Base-by-base conservation (phyloP, 23 red algal species). In the Agarophyton chilense region DNA sequence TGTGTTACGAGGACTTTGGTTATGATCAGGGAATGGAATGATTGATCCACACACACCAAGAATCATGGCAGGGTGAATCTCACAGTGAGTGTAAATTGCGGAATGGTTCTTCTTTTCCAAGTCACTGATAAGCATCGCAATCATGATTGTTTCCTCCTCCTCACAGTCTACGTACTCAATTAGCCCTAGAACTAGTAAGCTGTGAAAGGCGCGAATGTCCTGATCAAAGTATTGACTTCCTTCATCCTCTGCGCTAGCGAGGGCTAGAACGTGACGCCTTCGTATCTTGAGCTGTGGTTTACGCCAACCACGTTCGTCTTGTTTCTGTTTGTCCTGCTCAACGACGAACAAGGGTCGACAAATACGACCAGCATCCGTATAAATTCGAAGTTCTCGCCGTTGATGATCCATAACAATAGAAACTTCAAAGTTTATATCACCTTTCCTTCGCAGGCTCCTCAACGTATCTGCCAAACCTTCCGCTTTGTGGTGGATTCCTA, bases 11-110 rank as follows among this genome's bases (percentile, higher is more conserved):
- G 97, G 97, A 39, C 90, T 94, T 85, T 99, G 97, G 66, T 99
- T 99, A 76, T 99, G 97, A 72, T 99, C 97, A 4, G 97, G 97
- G 61, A 99, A 99, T 2, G 97, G 97, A 45, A 99, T 99, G 67
- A 99, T 99, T 26, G 97, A 99, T n/a, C 81, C 97, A 86, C 97
- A 99, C 9, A 99, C 97, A 40, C 97, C 97, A 17, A 99, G 78
- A 60, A 99, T 93, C 97, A 99, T 96, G 1, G 97, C 90, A 32
- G 97, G 97, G 54, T 99, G 97, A 43, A 99, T 96, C 64, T 99
- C 97, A 79, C 93, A 95, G 74, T 99, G 97, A 0, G 97, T 99
- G 82, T 99, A 99, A 10, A 67, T 43, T 21, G 91, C 93, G 16
- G 86, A 83, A 26, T 94, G 81, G 57, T 89, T 87, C 36, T 72